phyloP scores from a whole-genome alignment of 2,329 filamentous ascomycete species.

The Hymenoscyphus albidus region DNA sequence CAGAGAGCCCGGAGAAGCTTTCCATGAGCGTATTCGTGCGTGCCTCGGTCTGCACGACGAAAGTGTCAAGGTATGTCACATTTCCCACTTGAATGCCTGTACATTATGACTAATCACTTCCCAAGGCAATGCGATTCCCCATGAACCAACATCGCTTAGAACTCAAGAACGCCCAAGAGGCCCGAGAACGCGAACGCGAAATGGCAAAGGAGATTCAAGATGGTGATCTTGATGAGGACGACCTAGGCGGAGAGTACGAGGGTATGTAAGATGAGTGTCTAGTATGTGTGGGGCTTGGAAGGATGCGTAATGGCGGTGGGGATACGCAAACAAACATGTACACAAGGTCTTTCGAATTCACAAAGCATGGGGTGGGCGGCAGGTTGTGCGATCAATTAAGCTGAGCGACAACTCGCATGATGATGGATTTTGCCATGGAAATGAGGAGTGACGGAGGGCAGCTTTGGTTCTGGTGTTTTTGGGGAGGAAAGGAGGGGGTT shows the following conservation, averaged over 20 bases:
- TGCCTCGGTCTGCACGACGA: constrained; percentile 92
- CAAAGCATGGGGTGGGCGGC: neutral
- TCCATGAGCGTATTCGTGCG: constrained; percentile 93
- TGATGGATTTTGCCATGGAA: neutral
- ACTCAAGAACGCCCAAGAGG: constrained; percentile 96
- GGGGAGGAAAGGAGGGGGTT: neutral
- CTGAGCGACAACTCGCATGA: neutral
- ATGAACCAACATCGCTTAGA: constrained; percentile 99
- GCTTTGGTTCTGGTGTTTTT: neutral
- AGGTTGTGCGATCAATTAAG: neutral
- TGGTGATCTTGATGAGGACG: constrained; percentile 93
- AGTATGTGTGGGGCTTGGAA: neutral
- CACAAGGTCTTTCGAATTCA: constrained; percentile 1
- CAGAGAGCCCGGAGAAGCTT: constrained; percentile 90
- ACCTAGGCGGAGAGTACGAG: constrained; percentile 93
- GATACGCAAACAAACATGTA: constrained; percentile 2
- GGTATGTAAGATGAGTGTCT: constrained; percentile 64
- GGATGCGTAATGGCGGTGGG: neutral
- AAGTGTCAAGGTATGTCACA: constrained; percentile 78
- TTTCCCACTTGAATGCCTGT: neutral
- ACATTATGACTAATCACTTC: constrained; percentile 15
- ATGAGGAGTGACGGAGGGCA: neutral
- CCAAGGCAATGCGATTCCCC: constrained; percentile 92
- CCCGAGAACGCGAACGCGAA: constrained; percentile 92
- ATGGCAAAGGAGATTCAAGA: constrained; percentile 99